These are phyloP conservation scores for Solanum paucissectum DNA, from an alignment of 257 asterid genomes.

Conservation along the genomic window DNA sequence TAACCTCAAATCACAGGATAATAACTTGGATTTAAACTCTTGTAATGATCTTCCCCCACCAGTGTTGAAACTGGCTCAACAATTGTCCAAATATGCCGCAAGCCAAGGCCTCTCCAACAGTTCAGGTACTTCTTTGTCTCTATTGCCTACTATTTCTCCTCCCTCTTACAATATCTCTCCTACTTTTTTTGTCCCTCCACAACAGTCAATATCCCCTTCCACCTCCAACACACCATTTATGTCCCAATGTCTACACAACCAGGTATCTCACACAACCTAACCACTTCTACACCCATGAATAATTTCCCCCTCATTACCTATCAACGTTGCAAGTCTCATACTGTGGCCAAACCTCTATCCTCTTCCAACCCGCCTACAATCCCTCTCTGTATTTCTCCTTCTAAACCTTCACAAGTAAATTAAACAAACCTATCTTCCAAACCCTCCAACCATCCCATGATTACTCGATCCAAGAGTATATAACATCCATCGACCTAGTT, in stretches of 20 bases:
- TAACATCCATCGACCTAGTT: too few species aligned
- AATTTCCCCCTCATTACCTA: neutral
- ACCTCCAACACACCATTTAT: neutral
- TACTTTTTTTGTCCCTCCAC: neutral
- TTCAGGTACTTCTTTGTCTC: neutral
- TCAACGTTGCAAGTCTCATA: too few species aligned
- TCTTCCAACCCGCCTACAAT: too few species aligned
- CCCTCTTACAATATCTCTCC: neutral
- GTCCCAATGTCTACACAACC: too few species aligned
- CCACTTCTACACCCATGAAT: neutral
- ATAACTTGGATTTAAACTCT: neutral
- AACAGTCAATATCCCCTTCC: neutral
- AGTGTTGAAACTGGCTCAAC: neutral
- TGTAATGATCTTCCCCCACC: neutral
- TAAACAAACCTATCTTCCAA: too few species aligned
- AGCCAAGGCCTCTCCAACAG: neutral
- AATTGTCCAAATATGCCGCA: neutral
- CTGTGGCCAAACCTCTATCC: too few species aligned
- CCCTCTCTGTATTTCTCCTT: too few species aligned
- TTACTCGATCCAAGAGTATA: too few species aligned
- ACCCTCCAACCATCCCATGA: too few species aligned
- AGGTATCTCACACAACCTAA: too few species aligned
- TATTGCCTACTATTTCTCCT: neutral
- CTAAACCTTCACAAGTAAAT: too few species aligned
- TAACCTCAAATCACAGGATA: neutral